These are phyloP conservation scores for Pleurostoma richardsiae DNA, from an alignment of 2,329 filamentous ascomycete genomes.

Conservation along the genomic window DNA sequence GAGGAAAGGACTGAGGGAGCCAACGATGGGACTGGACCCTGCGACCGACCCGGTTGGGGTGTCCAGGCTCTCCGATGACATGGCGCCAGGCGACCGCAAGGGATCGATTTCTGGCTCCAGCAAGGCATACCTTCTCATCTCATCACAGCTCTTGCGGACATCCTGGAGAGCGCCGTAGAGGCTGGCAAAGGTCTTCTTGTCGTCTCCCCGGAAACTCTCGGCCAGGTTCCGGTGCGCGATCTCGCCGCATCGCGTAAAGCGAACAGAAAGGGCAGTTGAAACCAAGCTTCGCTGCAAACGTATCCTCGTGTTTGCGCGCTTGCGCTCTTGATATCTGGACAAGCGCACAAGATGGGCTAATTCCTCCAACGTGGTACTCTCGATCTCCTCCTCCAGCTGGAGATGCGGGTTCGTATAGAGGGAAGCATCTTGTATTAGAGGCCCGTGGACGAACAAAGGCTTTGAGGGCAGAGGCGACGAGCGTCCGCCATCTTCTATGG, in stretches of 20 bases:
- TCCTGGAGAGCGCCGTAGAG: conserved; percentile 76
- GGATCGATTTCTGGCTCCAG: conserved; percentile 68
- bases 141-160: conserved; percentile 72
- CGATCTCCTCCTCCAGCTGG: conserved; percentile 54
- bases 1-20: conserved; percentile 51
- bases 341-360: conserved; percentile 73
- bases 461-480: conserved; percentile 13
- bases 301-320: conserved; percentile 66
- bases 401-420: conserved; percentile 60
- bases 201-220: conserved; percentile 72
- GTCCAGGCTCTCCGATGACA: conserved; percentile 45
- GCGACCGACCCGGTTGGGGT: conserved; percentile 38
- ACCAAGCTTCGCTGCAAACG: conserved; percentile 71
- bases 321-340: conserved; percentile 77
- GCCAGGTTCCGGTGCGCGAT: conserved; percentile 71
- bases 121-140: conserved; percentile 64
- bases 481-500: background rate
- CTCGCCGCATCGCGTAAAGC: conserved; percentile 69
- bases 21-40: conserved; percentile 27
- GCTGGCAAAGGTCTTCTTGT: conserved; percentile 70
- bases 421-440: conserved; percentile 62
- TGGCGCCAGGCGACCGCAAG: conserved; percentile 44
- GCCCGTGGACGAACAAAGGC: conserved; percentile 38
- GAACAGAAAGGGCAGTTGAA: conserved; percentile 68
- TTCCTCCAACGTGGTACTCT: conserved; percentile 69